Base-by-base conservation (phyloP, 345 rosid species). In the Murraya paniculata region DNA sequence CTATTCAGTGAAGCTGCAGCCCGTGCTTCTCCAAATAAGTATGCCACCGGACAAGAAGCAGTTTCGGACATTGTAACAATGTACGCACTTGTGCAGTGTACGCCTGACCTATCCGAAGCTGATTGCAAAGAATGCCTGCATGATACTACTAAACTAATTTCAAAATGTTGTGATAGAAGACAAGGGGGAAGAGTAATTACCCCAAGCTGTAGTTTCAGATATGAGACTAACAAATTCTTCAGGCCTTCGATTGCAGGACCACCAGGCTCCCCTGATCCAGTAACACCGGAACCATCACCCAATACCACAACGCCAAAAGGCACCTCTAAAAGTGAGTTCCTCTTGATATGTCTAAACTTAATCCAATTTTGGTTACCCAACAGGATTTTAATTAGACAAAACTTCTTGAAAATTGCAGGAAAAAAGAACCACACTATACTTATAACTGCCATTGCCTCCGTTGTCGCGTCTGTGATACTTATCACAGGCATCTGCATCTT, bases 51-150 rank as follows among this genome's bases (percentile, higher is more conserved):
- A 13, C 65, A 69, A 9, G 9, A 61, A 0, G 72, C 53, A 4
- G 76, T 62, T 2, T 13, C 69, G 0, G 81, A n/a, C 1, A 83
- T 21, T 25, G 1, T 21, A 6, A 80, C 11, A 1, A 72, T 88
- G 56, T 88, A 56, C 0, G 94, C 77, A n/a, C 83, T 76, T 30
- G 77, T 53, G 5, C 93, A 89, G 5, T 88, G 95, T 62, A 82
- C 82, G 9, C 89, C 90, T 1, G 87, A 89, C 69, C 71, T 88
- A 64, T 80, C 88, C 0, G 74, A 73, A 24, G 13, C 25, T 11
- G 76, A 84, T 14, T 88, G 90, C 66, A 56, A 66, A 6, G 41
- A 74, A 31, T 90, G 91, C 76, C 76, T 73, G 16, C 10, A 24
- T 60, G 56, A 73, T 59, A 7, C 76, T 18, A 38, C 24, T 25